phyloP scores from a whole-genome alignment of 1,284 basidiomycete genomes.

The Sphagnurus paluster region DNA sequence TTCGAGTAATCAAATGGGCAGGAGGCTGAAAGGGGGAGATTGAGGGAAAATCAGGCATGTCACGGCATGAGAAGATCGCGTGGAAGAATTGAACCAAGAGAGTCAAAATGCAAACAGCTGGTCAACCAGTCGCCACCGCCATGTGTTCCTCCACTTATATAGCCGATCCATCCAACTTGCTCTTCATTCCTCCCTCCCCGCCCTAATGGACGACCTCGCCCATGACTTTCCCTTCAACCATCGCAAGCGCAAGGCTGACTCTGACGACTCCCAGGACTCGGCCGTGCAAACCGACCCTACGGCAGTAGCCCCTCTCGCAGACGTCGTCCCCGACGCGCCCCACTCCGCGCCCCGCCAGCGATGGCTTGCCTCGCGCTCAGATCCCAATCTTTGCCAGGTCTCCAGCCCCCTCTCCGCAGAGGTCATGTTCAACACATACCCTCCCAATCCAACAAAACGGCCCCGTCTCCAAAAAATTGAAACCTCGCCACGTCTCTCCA shows the following conservation, averaged over 20 bases:
- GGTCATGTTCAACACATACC: constrained; percentile 20
- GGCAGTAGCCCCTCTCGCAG: constrained; percentile 25
- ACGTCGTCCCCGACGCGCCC: constrained; percentile 18
- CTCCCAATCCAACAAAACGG: constrained; percentile 37
- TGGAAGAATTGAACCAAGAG: constrained; percentile 18
- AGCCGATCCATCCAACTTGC: constrained; percentile 32
- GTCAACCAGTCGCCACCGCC: constrained; percentile 26
- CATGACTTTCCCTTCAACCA: constrained; percentile 44
- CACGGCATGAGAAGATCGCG: constrained; percentile 33
- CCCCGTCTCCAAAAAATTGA: constrained; percentile 40
- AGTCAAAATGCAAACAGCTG: constrained; percentile 17
- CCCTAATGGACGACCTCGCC: constrained; percentile 53
- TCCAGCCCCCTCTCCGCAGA: constrained; percentile 30
- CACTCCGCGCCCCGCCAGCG: constrained; percentile 29
- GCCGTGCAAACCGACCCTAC: constrained; percentile 24
- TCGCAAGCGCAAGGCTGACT: constrained; percentile 58
- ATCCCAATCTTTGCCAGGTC: constrained; percentile 25
- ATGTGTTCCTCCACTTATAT: constrained; percentile 46
- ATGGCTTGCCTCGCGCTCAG: constrained; percentile 29
- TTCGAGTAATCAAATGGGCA: constrained; percentile 16
- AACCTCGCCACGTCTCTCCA: constrained; percentile 23
- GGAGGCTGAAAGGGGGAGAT: constrained; percentile 20
- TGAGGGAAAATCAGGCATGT: constrained; percentile 28
- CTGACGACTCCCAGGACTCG: constrained; percentile 40
- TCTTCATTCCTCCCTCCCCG: constrained; percentile 24